A percentile compares a stretch with the other conserved stretches of the same genome.
phyloP scores from a whole-genome alignment of 2,329 filamentous ascomycete genomes.

The Colletotrichum abscissum region DNA sequence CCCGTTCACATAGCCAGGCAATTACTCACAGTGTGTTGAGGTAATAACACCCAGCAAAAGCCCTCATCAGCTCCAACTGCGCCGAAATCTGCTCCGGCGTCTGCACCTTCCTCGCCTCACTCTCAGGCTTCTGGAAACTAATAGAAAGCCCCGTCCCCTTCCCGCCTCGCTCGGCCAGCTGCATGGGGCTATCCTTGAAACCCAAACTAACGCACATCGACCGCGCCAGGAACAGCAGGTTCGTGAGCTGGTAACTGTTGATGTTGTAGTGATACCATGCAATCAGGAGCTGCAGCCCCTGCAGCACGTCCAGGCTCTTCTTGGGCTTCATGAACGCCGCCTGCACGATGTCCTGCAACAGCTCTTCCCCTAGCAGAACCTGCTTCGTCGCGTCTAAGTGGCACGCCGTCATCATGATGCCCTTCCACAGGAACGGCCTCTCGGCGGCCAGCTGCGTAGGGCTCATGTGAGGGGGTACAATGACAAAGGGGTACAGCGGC shows the following conservation, averaged over 20 bases:
- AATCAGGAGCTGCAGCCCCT: conserved; percentile 57
- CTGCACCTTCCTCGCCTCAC: conserved; percentile 5
- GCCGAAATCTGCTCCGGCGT: conserved; percentile 40
- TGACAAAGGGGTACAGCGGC: conserved; percentile 57
- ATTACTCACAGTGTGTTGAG: conserved; percentile 56
- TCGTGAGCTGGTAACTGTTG: conserved; percentile 61
- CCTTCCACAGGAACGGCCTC: conserved; percentile 61
- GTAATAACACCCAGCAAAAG: conserved; percentile 62
- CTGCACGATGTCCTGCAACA: conserved; percentile 55
- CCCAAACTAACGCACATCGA: conserved; percentile 57
- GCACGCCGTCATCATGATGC: conserved; percentile 56
- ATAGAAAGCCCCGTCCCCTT: conserved; percentile 30
- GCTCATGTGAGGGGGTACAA: conserved; percentile 50
- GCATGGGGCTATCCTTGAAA: conserved; percentile 45
- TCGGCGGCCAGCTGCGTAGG: conserved; percentile 49
- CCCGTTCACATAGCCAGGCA: no score
- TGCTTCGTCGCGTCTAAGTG: conserved; percentile 58
- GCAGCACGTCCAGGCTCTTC: conserved; percentile 59
- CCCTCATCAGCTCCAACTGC: conserved; percentile 57
- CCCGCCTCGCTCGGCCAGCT: conserved; percentile 13
- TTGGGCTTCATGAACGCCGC: conserved; percentile 53
- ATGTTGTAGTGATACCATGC: conserved; percentile 62
- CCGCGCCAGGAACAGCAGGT: conserved; percentile 59
- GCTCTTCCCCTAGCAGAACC: conserved; percentile 53
- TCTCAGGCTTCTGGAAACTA: conserved; percentile 1